Conservation (phyloP, 192 early-diverging fungal species). For the Coemansia sp. region DNA sequence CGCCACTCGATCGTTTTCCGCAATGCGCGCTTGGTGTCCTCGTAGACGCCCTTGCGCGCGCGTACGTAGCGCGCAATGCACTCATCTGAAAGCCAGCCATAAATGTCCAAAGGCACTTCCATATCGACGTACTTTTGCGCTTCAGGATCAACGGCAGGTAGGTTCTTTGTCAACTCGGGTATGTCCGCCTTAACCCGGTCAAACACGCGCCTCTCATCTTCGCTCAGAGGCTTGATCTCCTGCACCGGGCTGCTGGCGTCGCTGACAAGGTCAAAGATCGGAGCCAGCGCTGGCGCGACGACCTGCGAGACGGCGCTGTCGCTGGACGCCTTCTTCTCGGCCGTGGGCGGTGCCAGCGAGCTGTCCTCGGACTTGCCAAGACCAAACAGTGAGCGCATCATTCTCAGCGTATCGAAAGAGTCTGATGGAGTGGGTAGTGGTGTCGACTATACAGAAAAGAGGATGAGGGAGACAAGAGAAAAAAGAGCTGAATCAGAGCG, state of each 20-base stretch:
- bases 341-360: constrained; percentile 14
- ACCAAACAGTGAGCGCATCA: constrained; percentile 51
- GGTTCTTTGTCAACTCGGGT: constrained; percentile 46
- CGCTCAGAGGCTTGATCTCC: constrained; percentile 38
- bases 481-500: background rate
- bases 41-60: constrained; percentile 72
- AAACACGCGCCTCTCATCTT: constrained; percentile 37
- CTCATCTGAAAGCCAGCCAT: constrained; percentile 56
- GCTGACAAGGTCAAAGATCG: constrained; percentile 22
- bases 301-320: background rate
- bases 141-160: constrained; percentile 36
- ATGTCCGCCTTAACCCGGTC: constrained; percentile 43
- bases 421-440: background rate
- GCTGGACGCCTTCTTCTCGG: constrained; percentile 21
- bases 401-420: background rate
- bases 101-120: constrained; percentile 45
- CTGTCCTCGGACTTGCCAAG: constrained; percentile 35
- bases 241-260: constrained; percentile 18
- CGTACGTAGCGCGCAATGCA: constrained; percentile 74
- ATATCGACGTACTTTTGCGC: constrained; percentile 30
- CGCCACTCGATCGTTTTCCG: constrained; percentile 83
- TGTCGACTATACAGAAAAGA: too few relatives aligned
- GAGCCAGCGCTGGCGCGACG: constrained; percentile 13
- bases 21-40: constrained; percentile 67
- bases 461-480: background rate